A percentile compares a stretch with the other conserved stretches of the same genome.
Conservation (phyloP, 2,329 filamentous ascomycete species). For the Endoconidiophora polonica region DNA sequence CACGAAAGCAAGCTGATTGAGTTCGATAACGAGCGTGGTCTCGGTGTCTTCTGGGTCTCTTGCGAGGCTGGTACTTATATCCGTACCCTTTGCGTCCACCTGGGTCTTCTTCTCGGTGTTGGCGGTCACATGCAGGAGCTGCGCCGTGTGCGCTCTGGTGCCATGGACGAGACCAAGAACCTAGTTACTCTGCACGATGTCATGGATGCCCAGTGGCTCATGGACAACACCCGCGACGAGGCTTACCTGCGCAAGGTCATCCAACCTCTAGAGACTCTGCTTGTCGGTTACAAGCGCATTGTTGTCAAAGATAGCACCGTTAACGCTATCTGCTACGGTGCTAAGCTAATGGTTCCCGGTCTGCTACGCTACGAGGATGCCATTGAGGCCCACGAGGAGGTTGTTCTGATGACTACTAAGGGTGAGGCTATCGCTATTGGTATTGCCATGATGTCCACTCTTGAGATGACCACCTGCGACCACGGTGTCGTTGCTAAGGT, state of each 20-base stretch:
- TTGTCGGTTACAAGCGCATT: slow-evolving; percentile 87
- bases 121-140: slow-evolving; percentile 98
- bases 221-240: slow-evolving; percentile 93
- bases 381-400: slow-evolving; percentile 89
- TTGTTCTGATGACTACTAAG: slow-evolving; percentile 97
- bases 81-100: slow-evolving; percentile 89
- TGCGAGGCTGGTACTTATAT: slow-evolving; percentile 97
- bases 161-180: slow-evolving; percentile 79
- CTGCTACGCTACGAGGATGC: slow-evolving; percentile 77
- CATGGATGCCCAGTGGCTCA: slow-evolving; percentile 86
- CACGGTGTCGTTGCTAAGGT: slow-evolving; percentile 97
- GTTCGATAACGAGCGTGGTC: slow-evolving; percentile 95
- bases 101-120: slow-evolving; percentile 60
- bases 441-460: slow-evolving; percentile 94
- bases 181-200: slow-evolving; percentile 79
- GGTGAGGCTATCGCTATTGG: slow-evolving; percentile 94
- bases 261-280: slow-evolving; percentile 75
- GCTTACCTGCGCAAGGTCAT: slow-evolving; percentile 83
- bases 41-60: slow-evolving; percentile 98
- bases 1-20: slow-evolving; percentile 93
- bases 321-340: slow-evolving; percentile 95
- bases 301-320: slow-evolving; percentile 77
- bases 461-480: slow-evolving; percentile 91
- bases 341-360: slow-evolving; percentile 97
- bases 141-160: slow-evolving; percentile 79